These are phyloP conservation scores for Claviceps fusiformis DNA, from an alignment of 2,329 filamentous ascomycete species.

Conservation along the genomic window DNA sequence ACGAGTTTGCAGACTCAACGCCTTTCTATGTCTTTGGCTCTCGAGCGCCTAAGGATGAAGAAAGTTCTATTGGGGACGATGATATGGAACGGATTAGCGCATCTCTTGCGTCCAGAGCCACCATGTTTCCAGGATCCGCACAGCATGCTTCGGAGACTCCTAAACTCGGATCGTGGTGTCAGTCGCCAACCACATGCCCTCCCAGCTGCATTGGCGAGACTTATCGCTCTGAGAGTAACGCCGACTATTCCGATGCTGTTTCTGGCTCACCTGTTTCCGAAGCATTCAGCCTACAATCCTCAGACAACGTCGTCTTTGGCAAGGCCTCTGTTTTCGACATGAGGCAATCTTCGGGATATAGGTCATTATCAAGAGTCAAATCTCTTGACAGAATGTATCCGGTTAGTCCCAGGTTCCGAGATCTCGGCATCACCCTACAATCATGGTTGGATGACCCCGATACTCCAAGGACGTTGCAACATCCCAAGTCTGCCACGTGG, in stretches of 20 bases:
- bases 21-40: slow-evolving; percentile 36
- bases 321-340: slow-evolving; percentile 27
- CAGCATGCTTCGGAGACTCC: slow-evolving; percentile 6
- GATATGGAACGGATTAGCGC: slow-evolving; percentile 7
- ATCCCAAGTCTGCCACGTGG: slow-evolving; percentile 16
- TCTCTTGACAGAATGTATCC: slow-evolving; percentile 25
- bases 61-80: slow-evolving; percentile 10
- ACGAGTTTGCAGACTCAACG: slow-evolving; percentile 28
- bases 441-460: slow-evolving; percentile 11
- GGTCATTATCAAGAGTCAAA: slow-evolving; percentile 18
- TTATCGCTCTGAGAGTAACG: slow-evolving; percentile 11
- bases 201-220: slow-evolving; percentile 24
- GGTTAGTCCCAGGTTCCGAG: slow-evolving; percentile 17
- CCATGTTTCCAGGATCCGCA: slow-evolving; percentile 18
- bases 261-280: slow-evolving; percentile 21
- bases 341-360: slow-evolving; percentile 13
- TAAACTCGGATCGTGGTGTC: slow-evolving; percentile 9
- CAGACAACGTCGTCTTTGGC: slow-evolving; percentile 25
- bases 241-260: slow-evolving; percentile 10
- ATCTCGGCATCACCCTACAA: slow-evolving; percentile 16
- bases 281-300: slow-evolving; percentile 18
- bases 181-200: slow-evolving; percentile 11
- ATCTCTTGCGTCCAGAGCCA: slow-evolving; percentile 13
- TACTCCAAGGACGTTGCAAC: slow-evolving; percentile 3
- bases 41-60: slow-evolving; percentile 10